Conservation (phyloP, 495 filamentous ascomycete genomes). For the Aspergillus baeticus region DNA sequence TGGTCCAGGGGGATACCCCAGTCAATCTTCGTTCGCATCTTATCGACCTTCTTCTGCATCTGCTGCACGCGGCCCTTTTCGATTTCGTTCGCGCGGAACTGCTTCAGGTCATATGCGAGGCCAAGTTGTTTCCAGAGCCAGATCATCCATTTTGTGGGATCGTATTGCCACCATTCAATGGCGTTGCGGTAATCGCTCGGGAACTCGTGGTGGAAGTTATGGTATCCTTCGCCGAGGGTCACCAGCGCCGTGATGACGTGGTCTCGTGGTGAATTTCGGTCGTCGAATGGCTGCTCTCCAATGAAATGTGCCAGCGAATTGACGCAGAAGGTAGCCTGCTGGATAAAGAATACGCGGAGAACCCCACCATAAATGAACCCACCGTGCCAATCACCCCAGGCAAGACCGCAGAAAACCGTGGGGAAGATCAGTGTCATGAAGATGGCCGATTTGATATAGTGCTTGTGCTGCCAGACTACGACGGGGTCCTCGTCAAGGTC, state of each 20-base stretch:
- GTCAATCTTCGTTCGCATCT: conserved; percentile 75
- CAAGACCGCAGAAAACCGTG: conserved; percentile 68
- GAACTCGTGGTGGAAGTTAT: conserved; percentile 97
- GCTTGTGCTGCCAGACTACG: conserved; percentile 81
- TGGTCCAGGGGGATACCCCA: conserved; percentile 86
- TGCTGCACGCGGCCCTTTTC: conserved; percentile 92
- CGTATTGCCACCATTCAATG: conserved; percentile 89
- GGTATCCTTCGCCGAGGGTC: conserved; percentile 89
- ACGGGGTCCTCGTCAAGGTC: conserved; percentile 85
- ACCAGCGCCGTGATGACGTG: conserved; percentile 85
- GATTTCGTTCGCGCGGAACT: conserved; percentile 87
- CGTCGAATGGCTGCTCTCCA: conserved; percentile 90
- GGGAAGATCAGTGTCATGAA: conserved; percentile 81
- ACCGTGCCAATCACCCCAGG: conserved; percentile 78
- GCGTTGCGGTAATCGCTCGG: conserved; percentile 93
- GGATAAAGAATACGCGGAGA: conserved; percentile 84
- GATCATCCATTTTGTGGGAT: conserved; percentile 94
- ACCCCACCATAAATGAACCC: conserved; percentile 87
- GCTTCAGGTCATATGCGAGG: conserved; percentile 83
- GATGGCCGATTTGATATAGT: conserved; percentile 77
- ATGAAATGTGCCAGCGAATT: conserved; percentile 94
- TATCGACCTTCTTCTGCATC: conserved; percentile 89
- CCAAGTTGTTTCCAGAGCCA: conserved; percentile 82
- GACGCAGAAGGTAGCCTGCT: conserved; percentile 94
- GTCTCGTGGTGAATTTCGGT: conserved; percentile 87